Evolutionary conservation across 768 basidiomycete genomes (phyloP).

Genomic region (Dentipellis sp.): DNA sequence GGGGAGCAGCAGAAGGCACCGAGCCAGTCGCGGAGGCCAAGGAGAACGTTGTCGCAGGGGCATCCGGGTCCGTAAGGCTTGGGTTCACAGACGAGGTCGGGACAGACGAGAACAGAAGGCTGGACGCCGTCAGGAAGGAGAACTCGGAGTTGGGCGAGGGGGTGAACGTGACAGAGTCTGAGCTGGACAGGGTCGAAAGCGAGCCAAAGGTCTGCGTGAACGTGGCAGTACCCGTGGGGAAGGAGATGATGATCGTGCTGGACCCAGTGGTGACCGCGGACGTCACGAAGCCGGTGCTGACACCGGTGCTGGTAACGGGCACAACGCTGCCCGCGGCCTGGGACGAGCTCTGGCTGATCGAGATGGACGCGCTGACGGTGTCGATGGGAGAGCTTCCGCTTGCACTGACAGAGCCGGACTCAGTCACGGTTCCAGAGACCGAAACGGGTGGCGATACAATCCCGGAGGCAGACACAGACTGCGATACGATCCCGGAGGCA

Average conservation of each 20-base stretch:
- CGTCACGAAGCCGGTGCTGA: background rate
- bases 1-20: slow-evolving; percentile 21
- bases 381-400: too few species aligned
- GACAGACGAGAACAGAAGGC: slow-evolving; percentile 23
- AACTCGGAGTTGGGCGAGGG: slow-evolving; percentile 24
- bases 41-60: slow-evolving; percentile 21
- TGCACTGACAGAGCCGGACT: too few species aligned
- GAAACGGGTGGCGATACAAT: too few species aligned
- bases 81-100: slow-evolving; percentile 8
- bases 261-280: background rate
- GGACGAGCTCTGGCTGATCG: too few species aligned
- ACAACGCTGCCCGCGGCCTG: background rate
- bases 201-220: background rate
- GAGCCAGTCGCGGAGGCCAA: slow-evolving; percentile 9
- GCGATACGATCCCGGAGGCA: too few species aligned
- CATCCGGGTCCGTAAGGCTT: slow-evolving; percentile 31
- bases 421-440: too few species aligned
- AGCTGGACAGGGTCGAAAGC: slow-evolving; percentile 6
- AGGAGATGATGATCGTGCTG: slow-evolving; percentile 1
- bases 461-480: too few species aligned
- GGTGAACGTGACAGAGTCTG: slow-evolving; percentile 13
- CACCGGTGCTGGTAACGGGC: background rate
- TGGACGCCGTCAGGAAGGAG: slow-evolving; percentile 24
- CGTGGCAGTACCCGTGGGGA: slow-evolving; percentile 3
- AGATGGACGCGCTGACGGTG: too few species aligned